phyloP scores from a whole-genome alignment of 768 basidiomycete species.

The Favolaschia claudopus region DNA sequence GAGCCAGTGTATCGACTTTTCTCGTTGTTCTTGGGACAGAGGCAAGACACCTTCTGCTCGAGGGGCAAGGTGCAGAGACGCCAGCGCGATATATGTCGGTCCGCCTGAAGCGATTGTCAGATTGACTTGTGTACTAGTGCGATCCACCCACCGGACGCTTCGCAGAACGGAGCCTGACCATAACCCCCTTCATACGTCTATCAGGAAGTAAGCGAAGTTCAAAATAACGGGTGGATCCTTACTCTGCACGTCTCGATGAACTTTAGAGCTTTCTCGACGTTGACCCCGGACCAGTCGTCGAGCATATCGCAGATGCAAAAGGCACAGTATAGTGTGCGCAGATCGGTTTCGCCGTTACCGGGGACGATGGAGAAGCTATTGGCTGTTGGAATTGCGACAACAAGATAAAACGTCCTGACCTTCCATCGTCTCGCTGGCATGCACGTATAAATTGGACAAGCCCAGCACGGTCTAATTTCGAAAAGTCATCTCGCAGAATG shows the following conservation, averaged over 20 bases:
- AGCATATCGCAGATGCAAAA: slow-evolving; percentile 85
- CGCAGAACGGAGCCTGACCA: slow-evolving; percentile 80
- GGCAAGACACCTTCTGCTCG: slow-evolving; percentile 25
- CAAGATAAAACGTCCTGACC: slow-evolving; percentile 70
- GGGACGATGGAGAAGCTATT: slow-evolving; percentile 76
- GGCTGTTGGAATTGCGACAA: not conserved
- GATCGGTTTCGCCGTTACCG: slow-evolving; percentile 74
- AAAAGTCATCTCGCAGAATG: slow-evolving; percentile 87
- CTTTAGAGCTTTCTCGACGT: slow-evolving; percentile 62
- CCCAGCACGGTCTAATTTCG: slow-evolving; percentile 70
- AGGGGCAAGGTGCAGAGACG: slow-evolving; percentile 68
- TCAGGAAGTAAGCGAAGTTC: slow-evolving; percentile 5
- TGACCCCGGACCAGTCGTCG: slow-evolving; percentile 78
- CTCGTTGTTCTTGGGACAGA: slow-evolving; percentile 50
- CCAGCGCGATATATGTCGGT: slow-evolving; percentile 91
- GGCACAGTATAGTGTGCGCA: slow-evolving; percentile 87
- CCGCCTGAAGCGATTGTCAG: slow-evolving; percentile 64
- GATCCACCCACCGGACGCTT: slow-evolving; percentile 76
- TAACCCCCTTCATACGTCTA: slow-evolving; percentile 95
- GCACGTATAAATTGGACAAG: slow-evolving; percentile 70
- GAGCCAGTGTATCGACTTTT: slow-evolving; percentile 78
- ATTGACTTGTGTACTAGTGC: not conserved
- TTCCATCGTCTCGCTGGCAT: slow-evolving; percentile 85
- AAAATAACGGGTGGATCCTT: too few relatives aligned
- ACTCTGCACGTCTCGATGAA: slow-evolving; percentile 83